phyloP scores from a whole-genome alignment of 1,284 basidiomycete species.

The Sporisorium iseilematis-ciliati region DNA sequence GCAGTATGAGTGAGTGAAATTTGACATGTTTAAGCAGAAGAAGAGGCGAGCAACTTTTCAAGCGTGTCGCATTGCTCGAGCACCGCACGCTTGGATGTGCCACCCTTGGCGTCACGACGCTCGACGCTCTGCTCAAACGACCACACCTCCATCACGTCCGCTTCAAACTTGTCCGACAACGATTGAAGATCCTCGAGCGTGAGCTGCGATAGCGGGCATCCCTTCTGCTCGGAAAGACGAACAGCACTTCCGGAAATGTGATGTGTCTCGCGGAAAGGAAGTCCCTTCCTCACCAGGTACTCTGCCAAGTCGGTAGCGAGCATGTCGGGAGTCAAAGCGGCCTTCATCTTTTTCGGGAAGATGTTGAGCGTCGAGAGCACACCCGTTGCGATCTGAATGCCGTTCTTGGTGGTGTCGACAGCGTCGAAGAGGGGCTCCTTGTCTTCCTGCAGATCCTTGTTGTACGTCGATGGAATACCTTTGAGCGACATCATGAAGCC shows the following conservation, averaged over 20 bases:
- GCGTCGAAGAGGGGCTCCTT: slow-evolving; percentile 97
- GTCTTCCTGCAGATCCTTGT: slow-evolving; percentile 98
- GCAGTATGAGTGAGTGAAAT: background rate
- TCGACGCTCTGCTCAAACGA: slow-evolving; percentile 79
- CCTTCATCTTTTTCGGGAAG: slow-evolving; percentile 87
- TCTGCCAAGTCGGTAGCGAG: slow-evolving; percentile 97
- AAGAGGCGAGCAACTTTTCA: slow-evolving; percentile 38
- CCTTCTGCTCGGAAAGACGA: slow-evolving; percentile 86
- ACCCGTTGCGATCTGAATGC: slow-evolving; percentile 91
- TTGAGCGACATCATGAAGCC: slow-evolving; percentile 98
- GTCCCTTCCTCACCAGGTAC: slow-evolving; percentile 95
- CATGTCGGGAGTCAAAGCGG: slow-evolving; percentile 93
- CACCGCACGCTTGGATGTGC: slow-evolving; percentile 86
- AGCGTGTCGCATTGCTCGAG: slow-evolving; percentile 76
- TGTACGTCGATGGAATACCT: slow-evolving; percentile 96
- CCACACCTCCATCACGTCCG: slow-evolving; percentile 76
- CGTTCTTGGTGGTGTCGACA: slow-evolving; percentile 89
- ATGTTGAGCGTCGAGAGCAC: slow-evolving; percentile 88
- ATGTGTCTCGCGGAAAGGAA: slow-evolving; percentile 97
- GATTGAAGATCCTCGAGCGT: slow-evolving; percentile 82
- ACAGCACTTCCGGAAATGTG: slow-evolving; percentile 97
- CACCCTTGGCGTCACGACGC: slow-evolving; percentile 89
- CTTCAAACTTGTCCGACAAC: slow-evolving; percentile 82
- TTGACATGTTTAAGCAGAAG: slow-evolving; percentile 12
- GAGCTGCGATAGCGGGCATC: slow-evolving; percentile 84